Conservation (phyloP, 441 rosid genomes). For the Gossypium davidsonii region DNA sequence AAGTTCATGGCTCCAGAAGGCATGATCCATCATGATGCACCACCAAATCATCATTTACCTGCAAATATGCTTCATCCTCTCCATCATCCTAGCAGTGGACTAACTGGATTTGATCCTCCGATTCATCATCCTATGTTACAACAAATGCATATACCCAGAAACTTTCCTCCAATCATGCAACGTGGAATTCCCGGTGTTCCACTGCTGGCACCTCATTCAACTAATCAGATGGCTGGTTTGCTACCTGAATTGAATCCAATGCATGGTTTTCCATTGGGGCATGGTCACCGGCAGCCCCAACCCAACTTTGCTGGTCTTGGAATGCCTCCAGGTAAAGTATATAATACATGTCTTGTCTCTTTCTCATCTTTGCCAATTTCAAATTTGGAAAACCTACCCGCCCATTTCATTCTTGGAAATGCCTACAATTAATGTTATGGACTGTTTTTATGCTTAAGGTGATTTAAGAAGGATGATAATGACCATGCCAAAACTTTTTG, state of each 20-base stretch:
- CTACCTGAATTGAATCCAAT: conserved; percentile 48
- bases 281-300: conserved; percentile 60
- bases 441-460: neutral
- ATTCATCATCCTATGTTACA: conserved; percentile 48
- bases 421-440: neutral
- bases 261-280: conserved; percentile 63
- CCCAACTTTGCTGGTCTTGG: conserved; percentile 46
- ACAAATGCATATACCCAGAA: conserved; percentile 61
- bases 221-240: conserved; percentile 52
- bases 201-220: conserved; percentile 39
- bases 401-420: neutral
- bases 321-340: conserved; percentile 46
- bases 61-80: conserved; percentile 52
- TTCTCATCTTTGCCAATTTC: neutral
- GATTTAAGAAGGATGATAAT: neutral
- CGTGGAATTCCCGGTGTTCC: conserved; percentile 56
- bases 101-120: conserved; percentile 56
- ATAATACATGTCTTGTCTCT: neutral
- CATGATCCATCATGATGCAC: conserved; percentile 44
- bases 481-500: neutral
- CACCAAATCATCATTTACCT: conserved; percentile 51
- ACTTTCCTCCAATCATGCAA: conserved; percentile 48
- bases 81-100: conserved; percentile 45
- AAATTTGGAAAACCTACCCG: neutral
- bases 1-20: conserved; percentile 51